Base-by-base conservation (phyloP, 129 eudicot species). In the Pseudognaphalium luteoalbum region DNA sequence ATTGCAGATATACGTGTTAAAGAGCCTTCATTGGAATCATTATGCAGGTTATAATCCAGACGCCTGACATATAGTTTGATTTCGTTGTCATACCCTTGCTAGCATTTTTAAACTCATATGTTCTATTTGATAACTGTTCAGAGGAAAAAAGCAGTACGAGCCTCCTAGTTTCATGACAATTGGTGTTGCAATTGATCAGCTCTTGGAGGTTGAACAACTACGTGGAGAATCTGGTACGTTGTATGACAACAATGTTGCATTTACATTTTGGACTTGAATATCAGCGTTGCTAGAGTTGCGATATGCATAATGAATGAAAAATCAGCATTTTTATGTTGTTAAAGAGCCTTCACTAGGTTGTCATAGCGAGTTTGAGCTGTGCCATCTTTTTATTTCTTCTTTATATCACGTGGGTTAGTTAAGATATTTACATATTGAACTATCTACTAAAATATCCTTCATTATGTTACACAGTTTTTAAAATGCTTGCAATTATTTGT, bases 141-240 rank as follows among this genome's bases (percentile, higher is more conserved):
- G 98, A 84, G 96, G 98, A 76, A 93, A 85, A 67, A 90, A 88
- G 84, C 83, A 82, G 68, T 93, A 93, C 34, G 98, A 91, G 79
- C 93, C 96, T 22, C 98, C 98, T 28, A 93, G 91, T 81, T 91
- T 72, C 71, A 93, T 93, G 98, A 87, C 96, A 14, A 86, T 88
- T 32, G 83, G 78, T 68, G 90, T 82, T 70, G 98, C 98, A 73
- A 88, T 93, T 75, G 97, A 93, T 76, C 98, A 93, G 78, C 96
- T 93, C 60, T 81, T 93, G 75, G 98, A 93, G 86, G 93, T 91
- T 61, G 98, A 80, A 80, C 85, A 86, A 64, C 72, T 68, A 15
- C 87, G 86, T 5, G 89, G 83, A 54, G 96, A 83, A 79, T 80
- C 87, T 54, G 97, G 98, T 88, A 75, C 3, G 71, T 74, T 78